These are phyloP conservation scores for Glebionis coronaria DNA, from an alignment of 129 eudicot species.

Conservation along the genomic window DNA sequence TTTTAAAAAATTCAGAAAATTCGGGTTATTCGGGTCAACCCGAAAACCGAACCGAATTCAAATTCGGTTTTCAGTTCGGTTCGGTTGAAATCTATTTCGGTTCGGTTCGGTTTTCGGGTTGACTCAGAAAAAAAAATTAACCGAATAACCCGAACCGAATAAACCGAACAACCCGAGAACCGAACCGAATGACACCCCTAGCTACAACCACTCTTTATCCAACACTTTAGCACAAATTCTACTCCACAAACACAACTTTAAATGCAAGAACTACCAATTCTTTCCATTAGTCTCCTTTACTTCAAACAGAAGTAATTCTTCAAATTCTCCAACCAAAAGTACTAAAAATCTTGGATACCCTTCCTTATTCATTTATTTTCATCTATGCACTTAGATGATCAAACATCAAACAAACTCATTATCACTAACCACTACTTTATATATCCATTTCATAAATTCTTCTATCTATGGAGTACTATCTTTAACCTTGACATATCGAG, in stretches of 20 bases:
- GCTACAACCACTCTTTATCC: background rate
- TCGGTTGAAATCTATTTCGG: too few relatives aligned
- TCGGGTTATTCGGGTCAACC: too few relatives aligned
- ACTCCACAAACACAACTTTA: too few relatives aligned
- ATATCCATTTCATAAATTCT: background rate
- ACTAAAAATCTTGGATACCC: slow-evolving; percentile 8
- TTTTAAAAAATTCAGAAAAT: too few relatives aligned
- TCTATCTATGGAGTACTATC: slow-evolving; percentile 11
- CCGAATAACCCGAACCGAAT: too few relatives aligned
- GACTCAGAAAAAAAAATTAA: too few relatives aligned
- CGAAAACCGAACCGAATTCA: too few relatives aligned
- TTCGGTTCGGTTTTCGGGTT: too few relatives aligned
- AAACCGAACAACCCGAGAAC: too few relatives aligned
- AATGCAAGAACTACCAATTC: background rate
- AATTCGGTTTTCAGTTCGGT: too few relatives aligned
- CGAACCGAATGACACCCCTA: too few relatives aligned
- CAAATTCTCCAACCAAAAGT: slow-evolving; percentile 16
- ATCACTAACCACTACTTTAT: slow-evolving; percentile 1
- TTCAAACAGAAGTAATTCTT: slow-evolving; percentile 24
- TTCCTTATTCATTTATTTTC: slow-evolving; percentile 14
- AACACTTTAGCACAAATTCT: background rate
- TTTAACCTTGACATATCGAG: background rate
- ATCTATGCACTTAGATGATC: background rate
- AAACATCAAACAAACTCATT: slow-evolving; percentile 12
- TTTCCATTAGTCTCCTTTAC: background rate